A percentile compares a stretch with the other conserved stretches of the same genome.
These are phyloP conservation scores for Ascocoryne sarcoides DNA, from an alignment of 2,329 filamentous ascomycete species.

Conservation along the genomic window DNA sequence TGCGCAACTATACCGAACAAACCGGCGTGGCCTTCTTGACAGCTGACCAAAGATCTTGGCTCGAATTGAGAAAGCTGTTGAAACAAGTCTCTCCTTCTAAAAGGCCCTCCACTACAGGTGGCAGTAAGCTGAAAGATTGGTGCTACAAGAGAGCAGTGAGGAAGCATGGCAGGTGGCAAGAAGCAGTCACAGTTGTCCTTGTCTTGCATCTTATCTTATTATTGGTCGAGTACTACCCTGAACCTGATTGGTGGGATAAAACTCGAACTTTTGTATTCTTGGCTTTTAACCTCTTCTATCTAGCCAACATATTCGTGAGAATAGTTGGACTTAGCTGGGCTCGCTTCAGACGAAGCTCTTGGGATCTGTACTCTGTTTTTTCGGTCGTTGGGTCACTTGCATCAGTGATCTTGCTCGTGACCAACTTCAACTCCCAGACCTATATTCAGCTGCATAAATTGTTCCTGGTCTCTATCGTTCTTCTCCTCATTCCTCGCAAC, in stretches of 20 bases:
- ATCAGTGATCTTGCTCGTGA: constrained; percentile 71
- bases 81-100: constrained; percentile 93
- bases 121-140: constrained; percentile 78
- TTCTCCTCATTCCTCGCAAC: constrained; percentile 89
- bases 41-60: constrained; percentile 91
- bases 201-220: constrained; percentile 77
- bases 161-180: constrained; percentile 89
- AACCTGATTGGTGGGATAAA: constrained; percentile 60
- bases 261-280: constrained; percentile 72
- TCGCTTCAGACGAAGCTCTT: constrained; percentile 84
- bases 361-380: constrained; percentile 84
- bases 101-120: constrained; percentile 70
- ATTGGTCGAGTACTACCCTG: constrained; percentile 75
- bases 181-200: constrained; percentile 68
- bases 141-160: constrained; percentile 91
- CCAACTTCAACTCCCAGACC: constrained; percentile 44
- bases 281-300: constrained; percentile 70
- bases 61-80: constrained; percentile 85
- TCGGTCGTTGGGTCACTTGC: constrained; percentile 71
- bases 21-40: constrained; percentile 95
- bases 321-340: constrained; percentile 86
- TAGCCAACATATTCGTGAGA: constrained; percentile 73
- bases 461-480: constrained; percentile 80
- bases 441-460: constrained; percentile 85
- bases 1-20: constrained; percentile 99